A percentile compares a stretch with the other conserved stretches of the same genome.
Conservation (phyloP, 1,284 basidiomycete species). For the Microbotryum violaceum region DNA sequence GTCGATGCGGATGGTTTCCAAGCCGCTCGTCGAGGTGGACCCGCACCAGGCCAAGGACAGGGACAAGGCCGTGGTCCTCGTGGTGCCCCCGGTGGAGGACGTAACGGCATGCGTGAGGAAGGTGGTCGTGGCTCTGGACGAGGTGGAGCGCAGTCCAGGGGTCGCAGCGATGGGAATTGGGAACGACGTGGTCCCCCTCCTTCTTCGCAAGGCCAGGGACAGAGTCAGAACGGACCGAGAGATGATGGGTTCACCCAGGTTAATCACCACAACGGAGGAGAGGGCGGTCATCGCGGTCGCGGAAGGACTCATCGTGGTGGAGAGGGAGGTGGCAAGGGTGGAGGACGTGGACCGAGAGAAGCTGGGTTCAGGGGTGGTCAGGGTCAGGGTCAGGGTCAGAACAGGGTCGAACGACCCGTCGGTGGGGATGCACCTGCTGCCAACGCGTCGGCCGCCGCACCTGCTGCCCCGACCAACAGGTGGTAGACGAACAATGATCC, state of each 20-base stretch:
- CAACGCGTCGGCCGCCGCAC: too few species aligned
- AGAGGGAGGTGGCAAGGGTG: background rate
- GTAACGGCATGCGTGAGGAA: background rate
- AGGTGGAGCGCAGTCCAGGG: background rate
- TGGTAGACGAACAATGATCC: too few species aligned
- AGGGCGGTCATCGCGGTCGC: constrained; percentile 3
- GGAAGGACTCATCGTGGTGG: background rate
- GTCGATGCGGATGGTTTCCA: constrained; percentile 18
- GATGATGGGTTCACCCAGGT: too few species aligned
- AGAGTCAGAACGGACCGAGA: too few species aligned
- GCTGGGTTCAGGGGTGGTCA: background rate
- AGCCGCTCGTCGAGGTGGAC: constrained; percentile 1
- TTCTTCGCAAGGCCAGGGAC: too few species aligned
- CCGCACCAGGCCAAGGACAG: background rate
- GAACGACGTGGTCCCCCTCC: too few species aligned
- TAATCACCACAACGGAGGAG: background rate
- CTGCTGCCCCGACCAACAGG: too few species aligned
- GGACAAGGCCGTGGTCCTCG: background rate
- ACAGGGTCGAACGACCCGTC: too few species aligned
- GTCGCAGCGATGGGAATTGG: background rate
- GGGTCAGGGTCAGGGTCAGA: background rate
- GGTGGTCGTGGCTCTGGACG: background rate
- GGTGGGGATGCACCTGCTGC: too few species aligned
- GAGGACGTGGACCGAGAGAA: constrained; percentile 2
- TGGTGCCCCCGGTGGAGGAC: background rate